Conservation (phyloP, 768 basidiomycete genomes). For the Tephrocybe sp. region DNA sequence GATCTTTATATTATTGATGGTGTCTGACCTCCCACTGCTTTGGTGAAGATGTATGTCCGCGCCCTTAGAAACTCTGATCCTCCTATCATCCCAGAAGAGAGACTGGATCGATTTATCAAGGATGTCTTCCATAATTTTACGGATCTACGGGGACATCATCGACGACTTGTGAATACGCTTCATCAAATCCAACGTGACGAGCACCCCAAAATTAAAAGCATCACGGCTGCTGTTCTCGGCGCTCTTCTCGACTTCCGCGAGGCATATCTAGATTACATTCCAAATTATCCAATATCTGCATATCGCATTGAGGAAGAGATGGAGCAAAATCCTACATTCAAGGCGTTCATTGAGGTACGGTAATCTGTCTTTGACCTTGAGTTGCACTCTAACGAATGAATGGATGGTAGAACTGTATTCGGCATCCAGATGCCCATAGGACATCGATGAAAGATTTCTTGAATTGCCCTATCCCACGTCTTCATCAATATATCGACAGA, state of each 20-base stretch:
- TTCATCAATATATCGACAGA: conserved; percentile 84
- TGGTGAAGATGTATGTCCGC: conserved; percentile 72
- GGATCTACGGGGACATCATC: conserved; percentile 74
- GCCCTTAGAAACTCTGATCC: conserved; percentile 73
- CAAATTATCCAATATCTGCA: conserved; percentile 89
- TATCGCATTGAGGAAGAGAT: conserved; percentile 87
- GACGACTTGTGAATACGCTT: conserved; percentile 72
- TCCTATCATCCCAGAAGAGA: conserved; percentile 72
- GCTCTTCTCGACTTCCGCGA: conserved; percentile 91
- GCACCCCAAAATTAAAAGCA: conserved; percentile 73
- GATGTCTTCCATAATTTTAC: conserved; percentile 89
- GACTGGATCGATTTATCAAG: conserved; percentile 71
- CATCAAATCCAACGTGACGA: conserved; percentile 87
- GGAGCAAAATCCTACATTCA: conserved; percentile 75
- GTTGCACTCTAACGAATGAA: neutral
- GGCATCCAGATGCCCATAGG: conserved; percentile 75
- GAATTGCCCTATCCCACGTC: conserved; percentile 83
- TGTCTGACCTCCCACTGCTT: neutral
- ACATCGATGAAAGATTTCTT: conserved; percentile 92
- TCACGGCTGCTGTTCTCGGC: conserved; percentile 84
- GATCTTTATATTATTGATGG: neutral
- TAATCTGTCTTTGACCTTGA: neutral
- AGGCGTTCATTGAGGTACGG: conserved; percentile 72
- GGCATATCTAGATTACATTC: conserved; percentile 89
- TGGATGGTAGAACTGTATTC: conserved; percentile 36